Percentiles rank a stretch among this genome's conserved stretches.
Conservation (phyloP, 768 basidiomycete genomes). For the Pulveroboletus sp. region DNA sequence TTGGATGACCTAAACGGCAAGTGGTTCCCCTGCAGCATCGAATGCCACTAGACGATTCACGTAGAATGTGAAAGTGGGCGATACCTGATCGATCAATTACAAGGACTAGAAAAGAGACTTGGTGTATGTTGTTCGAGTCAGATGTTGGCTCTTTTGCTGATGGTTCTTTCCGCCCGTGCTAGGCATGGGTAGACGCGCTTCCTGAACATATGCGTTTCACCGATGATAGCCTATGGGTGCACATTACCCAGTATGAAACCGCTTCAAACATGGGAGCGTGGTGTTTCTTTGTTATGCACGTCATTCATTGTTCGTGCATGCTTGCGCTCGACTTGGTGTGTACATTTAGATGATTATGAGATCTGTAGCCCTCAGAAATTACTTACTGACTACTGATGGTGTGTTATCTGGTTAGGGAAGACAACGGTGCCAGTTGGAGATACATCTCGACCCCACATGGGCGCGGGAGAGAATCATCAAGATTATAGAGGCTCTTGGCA, state of each 20-base stretch:
- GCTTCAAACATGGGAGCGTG: slow-evolving; percentile 74
- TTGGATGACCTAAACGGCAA: slow-evolving; percentile 50
- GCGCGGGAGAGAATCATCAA: slow-evolving; percentile 37
- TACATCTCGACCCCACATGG: slow-evolving; percentile 26
- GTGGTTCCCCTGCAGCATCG: slow-evolving; percentile 5
- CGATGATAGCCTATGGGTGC: slow-evolving; percentile 61
- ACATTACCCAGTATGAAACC: slow-evolving; percentile 75
- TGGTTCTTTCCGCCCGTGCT: slow-evolving; percentile 5
- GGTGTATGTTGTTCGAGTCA: slow-evolving; percentile 16
- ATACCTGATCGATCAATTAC: slow-evolving; percentile 32
- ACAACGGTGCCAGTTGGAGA: slow-evolving; percentile 29
- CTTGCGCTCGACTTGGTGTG: slow-evolving; percentile 62
- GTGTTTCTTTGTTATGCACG: slow-evolving; percentile 76
- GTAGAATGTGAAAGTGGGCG: slow-evolving; percentile 25
- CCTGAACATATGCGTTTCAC: slow-evolving; percentile 68
- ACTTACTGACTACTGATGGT: background rate
- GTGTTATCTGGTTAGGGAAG: slow-evolving; percentile 20
- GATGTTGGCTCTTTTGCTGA: slow-evolving; percentile 2
- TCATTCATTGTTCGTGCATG: slow-evolving; percentile 62
- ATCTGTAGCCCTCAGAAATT: background rate
- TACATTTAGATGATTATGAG: slow-evolving; percentile 10
- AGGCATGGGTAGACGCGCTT: slow-evolving; percentile 67
- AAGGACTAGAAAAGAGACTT: slow-evolving; percentile 45
- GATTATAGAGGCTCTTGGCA: slow-evolving; percentile 38
- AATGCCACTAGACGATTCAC: slow-evolving; percentile 22